Conservation (phyloP, 106 monocot species). For the Dioscorea dumetorum region DNA sequence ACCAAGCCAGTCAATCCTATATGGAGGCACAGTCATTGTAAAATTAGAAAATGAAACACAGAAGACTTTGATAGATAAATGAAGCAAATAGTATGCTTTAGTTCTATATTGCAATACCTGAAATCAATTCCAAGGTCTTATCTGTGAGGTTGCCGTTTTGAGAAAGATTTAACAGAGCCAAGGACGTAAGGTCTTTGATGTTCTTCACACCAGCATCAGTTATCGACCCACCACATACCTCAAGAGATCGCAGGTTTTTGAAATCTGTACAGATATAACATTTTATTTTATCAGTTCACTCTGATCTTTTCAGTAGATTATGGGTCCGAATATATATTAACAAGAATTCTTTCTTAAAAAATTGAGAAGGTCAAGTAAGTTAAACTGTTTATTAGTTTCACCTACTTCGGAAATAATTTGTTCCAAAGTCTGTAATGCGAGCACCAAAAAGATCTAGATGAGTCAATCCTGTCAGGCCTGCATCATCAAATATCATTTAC, state of each 20-base stretch:
- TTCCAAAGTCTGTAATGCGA: constrained; percentile 74
- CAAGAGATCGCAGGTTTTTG: constrained; percentile 78
- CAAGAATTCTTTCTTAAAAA: too few species aligned
- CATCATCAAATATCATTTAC: constrained; percentile 5
- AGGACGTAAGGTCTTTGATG: constrained; percentile 67
- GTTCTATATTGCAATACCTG: constrained; percentile 33
- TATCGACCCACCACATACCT: constrained; percentile 88
- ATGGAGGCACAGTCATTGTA: not conserved
- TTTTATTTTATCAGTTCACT: too few species aligned
- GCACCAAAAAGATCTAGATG: constrained; percentile 99
- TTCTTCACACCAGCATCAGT: constrained; percentile 93
- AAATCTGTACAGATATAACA: constrained; percentile 38
- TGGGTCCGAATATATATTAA: too few species aligned
- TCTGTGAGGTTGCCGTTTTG: constrained; percentile 91
- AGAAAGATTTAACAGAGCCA: constrained; percentile 82
- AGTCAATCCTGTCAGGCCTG: constrained; percentile 89
- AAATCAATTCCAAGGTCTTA: constrained; percentile 72
- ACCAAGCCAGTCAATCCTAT: constrained; percentile 61
- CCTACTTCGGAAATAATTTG: constrained; percentile 60
- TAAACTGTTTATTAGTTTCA: constrained; percentile 9
- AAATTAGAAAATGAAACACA: not conserved
- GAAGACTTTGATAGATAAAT: not conserved
- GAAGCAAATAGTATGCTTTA: not conserved
- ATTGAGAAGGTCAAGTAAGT: too few species aligned
- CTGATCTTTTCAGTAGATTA: too few species aligned